These are phyloP conservation scores for Globisporangium solare DNA, from an alignment of 352 stramenopile genomes.

Conservation along the genomic window DNA sequence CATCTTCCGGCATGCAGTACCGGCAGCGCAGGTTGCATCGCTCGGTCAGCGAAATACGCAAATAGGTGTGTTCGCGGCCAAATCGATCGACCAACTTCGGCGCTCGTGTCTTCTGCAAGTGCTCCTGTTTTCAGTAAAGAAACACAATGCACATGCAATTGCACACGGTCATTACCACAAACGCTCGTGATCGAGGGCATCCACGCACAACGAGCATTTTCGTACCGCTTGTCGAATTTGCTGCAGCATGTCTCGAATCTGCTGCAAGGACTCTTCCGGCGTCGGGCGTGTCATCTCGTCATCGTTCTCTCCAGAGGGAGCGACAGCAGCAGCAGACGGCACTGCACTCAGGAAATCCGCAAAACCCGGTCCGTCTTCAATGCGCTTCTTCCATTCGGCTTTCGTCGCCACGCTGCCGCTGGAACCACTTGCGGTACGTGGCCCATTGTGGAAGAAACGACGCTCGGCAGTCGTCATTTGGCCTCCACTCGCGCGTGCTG, in stretches of 20 bases:
- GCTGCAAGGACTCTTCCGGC: conserved; percentile 21
- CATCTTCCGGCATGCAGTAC: conserved; percentile 97
- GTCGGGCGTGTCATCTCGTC: conserved; percentile 7
- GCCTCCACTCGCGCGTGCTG: neutral
- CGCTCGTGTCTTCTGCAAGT: neutral
- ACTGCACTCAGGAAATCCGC: conserved; percentile 29
- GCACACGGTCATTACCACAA: neutral
- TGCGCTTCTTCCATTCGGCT: conserved; percentile 27
- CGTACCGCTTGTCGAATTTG: conserved; percentile 16
- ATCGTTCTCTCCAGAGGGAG: conserved; percentile 1
- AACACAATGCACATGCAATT: neutral
- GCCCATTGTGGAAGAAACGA: neutral
- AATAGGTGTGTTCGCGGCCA: conserved; percentile 90
- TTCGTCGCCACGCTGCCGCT: neutral
- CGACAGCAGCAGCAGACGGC: neutral
- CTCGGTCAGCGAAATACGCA: conserved; percentile 95
- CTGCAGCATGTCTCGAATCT: conserved; percentile 23
- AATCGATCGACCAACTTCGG: conserved; percentile 78
- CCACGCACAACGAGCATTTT: neutral
- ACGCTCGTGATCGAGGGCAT: neutral
- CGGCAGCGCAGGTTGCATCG: conserved; percentile 95
- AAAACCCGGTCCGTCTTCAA: conserved; percentile 27
- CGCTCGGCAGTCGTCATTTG: neutral
- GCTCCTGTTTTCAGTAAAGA: conserved; percentile 3
- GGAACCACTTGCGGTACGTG: neutral